Conservation (phyloP, 176 grass and related monocot species). For the Hordeum vulgare region MorexV3_pseudomolecules_assembly NC_058518.1:272885153-272885652, state of each 20-base stretch:
- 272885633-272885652: neutral
- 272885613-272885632: neutral
- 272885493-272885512: neutral
- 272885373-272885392: neutral
- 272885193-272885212: slow-evolving; percentile 5
- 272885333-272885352: slow-evolving; percentile 6
- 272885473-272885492: neutral
- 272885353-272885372: slow-evolving; percentile 17
- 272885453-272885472: neutral
- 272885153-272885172: neutral
- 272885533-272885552: neutral
- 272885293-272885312: neutral
- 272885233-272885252: neutral
- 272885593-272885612: neutral
- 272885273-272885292: neutral
- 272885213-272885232: neutral
- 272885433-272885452: neutral
- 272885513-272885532: neutral
- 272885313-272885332: slow-evolving; percentile 8
- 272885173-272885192: slow-evolving; percentile 12
- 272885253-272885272: neutral
- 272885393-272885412: slow-evolving; percentile 15
- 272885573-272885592: neutral
- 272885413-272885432: neutral
- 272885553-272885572: neutral